These are phyloP conservation scores for Cytospora chrysosperma DNA, from an alignment of 2,329 filamentous ascomycete genomes.

Conservation along the genomic window DNA sequence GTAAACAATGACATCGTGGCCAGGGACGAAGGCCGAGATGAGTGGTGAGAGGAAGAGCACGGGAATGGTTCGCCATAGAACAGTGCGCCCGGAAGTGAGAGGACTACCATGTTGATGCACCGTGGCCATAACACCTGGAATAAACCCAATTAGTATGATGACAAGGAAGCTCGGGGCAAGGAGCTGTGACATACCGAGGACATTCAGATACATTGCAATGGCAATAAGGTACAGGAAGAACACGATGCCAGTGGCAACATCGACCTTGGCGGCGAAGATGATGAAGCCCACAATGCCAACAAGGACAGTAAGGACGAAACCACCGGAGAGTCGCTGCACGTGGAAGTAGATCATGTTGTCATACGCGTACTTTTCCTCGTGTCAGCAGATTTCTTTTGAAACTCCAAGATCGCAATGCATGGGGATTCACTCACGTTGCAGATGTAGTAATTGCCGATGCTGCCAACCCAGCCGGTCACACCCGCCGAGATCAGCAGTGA, in stretches of 20 bases:
- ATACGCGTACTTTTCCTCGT: slow-evolving; percentile 34
- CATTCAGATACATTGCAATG: slow-evolving; percentile 57
- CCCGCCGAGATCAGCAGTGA: slow-evolving; percentile 59
- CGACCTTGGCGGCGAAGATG: slow-evolving; percentile 45
- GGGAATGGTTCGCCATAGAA: slow-evolving; percentile 55
- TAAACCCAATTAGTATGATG: background rate
- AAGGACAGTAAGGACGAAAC: slow-evolving; percentile 41
- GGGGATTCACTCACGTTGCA: slow-evolving; percentile 30
- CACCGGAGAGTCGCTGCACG: slow-evolving; percentile 46
- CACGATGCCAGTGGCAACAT: slow-evolving; percentile 47
- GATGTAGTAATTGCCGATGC: slow-evolving; percentile 62
- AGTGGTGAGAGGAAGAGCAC: slow-evolving; percentile 57
- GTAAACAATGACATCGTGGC: slow-evolving; percentile 56
- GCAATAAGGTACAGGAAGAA: slow-evolving; percentile 60
- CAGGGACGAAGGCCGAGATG: slow-evolving; percentile 50
- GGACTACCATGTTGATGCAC: slow-evolving; percentile 54
- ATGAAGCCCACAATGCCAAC: slow-evolving; percentile 47
- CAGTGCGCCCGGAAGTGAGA: slow-evolving; percentile 55
- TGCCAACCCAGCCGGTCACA: slow-evolving; percentile 63
- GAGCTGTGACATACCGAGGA: slow-evolving; percentile 47
- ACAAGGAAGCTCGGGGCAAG: slow-evolving; percentile 29
- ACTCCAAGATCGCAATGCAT: background rate
- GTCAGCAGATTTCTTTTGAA: background rate
- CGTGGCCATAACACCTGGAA: slow-evolving; percentile 41
- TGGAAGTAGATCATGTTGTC: slow-evolving; percentile 44